Base-by-base conservation (phyloP, 345 rosid genomes). In the Murraya paniculata region DNA sequence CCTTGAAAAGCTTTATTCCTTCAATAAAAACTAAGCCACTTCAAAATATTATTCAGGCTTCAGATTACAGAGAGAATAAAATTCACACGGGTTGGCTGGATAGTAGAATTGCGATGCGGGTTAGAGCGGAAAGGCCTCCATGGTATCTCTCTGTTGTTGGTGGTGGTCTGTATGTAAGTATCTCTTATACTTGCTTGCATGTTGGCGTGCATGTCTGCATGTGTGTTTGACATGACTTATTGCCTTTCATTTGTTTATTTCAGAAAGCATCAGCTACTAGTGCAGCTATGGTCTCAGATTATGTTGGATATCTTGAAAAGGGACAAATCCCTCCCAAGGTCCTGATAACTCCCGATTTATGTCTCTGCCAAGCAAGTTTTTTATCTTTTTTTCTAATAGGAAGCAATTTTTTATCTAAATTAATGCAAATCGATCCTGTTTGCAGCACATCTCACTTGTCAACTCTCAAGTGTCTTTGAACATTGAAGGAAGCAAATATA, bases 321-420 rank as follows among this genome's bases (percentile, higher is more conserved):
- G 99, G 99, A 55, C 99, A 97, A 91, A 97, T 97, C 72, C 99
- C 99, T 79, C 99, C 99, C 76, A 97, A 93, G 99, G 99, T 97
- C 83, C 65, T 16, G 59, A 76, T 36, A 62, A 33, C 5, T 55
- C 33, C 55, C 76, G 55, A 14, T 72, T 35, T 60, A 67, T 61
- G 39, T 67, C n/a, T 62, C 62, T 45, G n/a, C 38, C 77, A 68
- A 22, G 57, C 80, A 65, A 33, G 22, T 70, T 48, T 64, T 64
- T 58, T 72, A 80, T 70, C 71, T 61, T 65, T 64, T 64, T 72
- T 79, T 72, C 64, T 61, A 76, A 45, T 45, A 13, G 50, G 16
- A 65, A 18, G 50, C 80, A 58, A 33, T 18, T 70, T 65, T 64
- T 64, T 72, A 80, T 72, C 70, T 64, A 77, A 41, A 80, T 72